phyloP scores from a whole-genome alignment of 2,329 filamentous ascomycete species.

The Verticillium zaregamsianum region DNA sequence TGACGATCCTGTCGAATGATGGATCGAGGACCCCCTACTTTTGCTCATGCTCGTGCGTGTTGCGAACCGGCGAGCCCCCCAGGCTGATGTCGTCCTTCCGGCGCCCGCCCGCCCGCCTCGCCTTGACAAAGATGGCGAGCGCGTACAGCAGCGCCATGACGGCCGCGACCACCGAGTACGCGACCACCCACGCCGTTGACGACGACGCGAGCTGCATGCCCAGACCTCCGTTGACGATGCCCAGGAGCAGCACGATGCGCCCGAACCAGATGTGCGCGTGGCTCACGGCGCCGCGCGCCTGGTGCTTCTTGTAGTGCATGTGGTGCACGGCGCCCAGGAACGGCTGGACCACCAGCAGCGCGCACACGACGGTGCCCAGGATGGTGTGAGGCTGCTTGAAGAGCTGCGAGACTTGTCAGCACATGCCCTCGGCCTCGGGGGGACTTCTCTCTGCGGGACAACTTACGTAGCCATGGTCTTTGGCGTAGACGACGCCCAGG shows the following conservation, averaged over 20 bases:
- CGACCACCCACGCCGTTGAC: conserved; percentile 37
- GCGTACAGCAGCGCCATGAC: conserved; percentile 43
- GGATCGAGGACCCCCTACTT: neutral
- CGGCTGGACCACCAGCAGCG: conserved; percentile 53
- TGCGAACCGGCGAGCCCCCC: neutral
- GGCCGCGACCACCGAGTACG: conserved; percentile 52
- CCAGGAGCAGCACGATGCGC: conserved; percentile 51
- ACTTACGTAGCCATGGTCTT: conserved; percentile 38
- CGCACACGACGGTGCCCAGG: conserved; percentile 51
- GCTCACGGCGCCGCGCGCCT: conserved; percentile 45
- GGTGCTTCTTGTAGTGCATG: conserved; percentile 41
- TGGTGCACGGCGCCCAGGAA: conserved; percentile 56
- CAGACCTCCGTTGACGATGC: conserved; percentile 60
- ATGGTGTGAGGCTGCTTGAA: conserved; percentile 49
- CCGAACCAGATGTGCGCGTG: conserved; percentile 61
- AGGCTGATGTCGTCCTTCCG: neutral
- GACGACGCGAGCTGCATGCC: conserved; percentile 48
- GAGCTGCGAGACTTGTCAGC: conserved; percentile 32
- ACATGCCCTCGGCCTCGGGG: no score
- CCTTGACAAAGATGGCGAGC: conserved; percentile 15
- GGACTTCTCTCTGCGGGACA: neutral
- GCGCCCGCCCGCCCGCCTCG: conserved; percentile 1
- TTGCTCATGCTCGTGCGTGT: neutral
- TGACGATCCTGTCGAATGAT: no score
- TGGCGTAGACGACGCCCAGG: conserved; percentile 46